These are phyloP conservation scores for Curvularia verruculosa DNA, from an alignment of 2,329 filamentous ascomycete genomes.

Conservation along the genomic window DNA sequence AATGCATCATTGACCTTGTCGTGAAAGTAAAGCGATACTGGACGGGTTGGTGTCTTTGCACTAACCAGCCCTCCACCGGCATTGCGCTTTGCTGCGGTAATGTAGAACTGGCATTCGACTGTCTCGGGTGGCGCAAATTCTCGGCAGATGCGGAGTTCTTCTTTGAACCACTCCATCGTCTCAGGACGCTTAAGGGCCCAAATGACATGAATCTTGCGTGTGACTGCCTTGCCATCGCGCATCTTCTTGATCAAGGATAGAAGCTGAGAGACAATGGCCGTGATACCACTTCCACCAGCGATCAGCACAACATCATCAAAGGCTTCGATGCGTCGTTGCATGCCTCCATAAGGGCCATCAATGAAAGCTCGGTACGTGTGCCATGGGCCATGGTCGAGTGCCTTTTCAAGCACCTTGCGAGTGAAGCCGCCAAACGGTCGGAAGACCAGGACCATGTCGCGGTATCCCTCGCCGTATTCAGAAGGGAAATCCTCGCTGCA, in stretches of 20 bases:
- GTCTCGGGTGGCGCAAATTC: constrained; percentile 87
- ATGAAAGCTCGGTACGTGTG: constrained; percentile 92
- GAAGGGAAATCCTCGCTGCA: constrained; percentile 94
- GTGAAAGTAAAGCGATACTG: constrained; percentile 77
- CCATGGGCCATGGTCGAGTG: constrained; percentile 83
- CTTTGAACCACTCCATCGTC: constrained; percentile 96
- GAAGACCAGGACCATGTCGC: constrained; percentile 90
- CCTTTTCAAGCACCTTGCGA: constrained; percentile 78
- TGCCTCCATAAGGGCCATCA: constrained; percentile 93
- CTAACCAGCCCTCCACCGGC: constrained; percentile 57
- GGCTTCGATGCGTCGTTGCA: constrained; percentile 85
- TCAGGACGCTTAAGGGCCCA: constrained; percentile 92
- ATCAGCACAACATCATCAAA: constrained; percentile 95
- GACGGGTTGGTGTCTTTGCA: constrained; percentile 59
- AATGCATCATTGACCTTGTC: constrained; percentile 89
- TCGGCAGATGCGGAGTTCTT: constrained; percentile 89
- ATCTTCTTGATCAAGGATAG: constrained; percentile 95
- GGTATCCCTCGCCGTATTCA: constrained; percentile 83
- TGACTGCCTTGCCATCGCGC: constrained; percentile 92
- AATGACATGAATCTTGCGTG: constrained; percentile 87
- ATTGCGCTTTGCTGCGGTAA: constrained; percentile 75
- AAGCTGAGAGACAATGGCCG: constrained; percentile 87
- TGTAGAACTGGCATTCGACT: constrained; percentile 92
- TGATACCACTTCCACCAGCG: constrained; percentile 93
- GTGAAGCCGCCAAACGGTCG: constrained; percentile 92